These are phyloP conservation scores for Verticillium dahliae DNA, from an alignment of 2,329 filamentous ascomycete genomes.

Conservation along the genomic window DNA sequence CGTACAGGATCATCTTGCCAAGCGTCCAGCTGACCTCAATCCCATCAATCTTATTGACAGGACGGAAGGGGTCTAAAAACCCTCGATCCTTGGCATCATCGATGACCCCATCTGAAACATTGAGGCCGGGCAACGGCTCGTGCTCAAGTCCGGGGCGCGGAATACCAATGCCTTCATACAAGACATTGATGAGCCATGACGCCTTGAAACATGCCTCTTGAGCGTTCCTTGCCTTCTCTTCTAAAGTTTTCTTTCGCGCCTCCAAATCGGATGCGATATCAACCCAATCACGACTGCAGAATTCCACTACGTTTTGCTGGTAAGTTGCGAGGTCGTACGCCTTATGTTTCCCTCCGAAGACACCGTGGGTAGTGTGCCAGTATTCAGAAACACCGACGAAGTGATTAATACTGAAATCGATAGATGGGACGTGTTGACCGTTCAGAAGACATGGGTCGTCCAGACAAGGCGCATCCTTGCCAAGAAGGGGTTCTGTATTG, in stretches of 20 bases:
- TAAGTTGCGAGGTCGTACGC: conserved; percentile 89
- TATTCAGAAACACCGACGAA: conserved; percentile 98
- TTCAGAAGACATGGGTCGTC: conserved; percentile 85
- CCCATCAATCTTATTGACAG: conserved; percentile 84
- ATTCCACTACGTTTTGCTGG: conserved; percentile 75
- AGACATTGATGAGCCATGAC: conserved; percentile 92
- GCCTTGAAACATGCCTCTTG: conserved; percentile 95
- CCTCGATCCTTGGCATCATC: conserved; percentile 66
- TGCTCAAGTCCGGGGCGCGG: conserved; percentile 77
- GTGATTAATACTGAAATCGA: conserved; percentile 96
- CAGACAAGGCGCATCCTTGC: conserved; percentile 79
- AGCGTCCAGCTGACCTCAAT: conserved; percentile 96
- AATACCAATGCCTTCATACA: conserved; percentile 93
- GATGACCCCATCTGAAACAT: conserved; percentile 65
- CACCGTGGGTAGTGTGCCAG: conserved; percentile 96
- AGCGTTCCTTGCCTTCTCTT: conserved; percentile 71
- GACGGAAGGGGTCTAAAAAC: conserved; percentile 80
- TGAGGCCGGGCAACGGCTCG: conserved; percentile 45
- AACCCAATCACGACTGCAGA: conserved; percentile 79
- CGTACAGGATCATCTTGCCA: conserved; percentile 93
- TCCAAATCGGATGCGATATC: conserved; percentile 63
- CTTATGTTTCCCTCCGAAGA: conserved; percentile 74
- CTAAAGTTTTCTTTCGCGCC: conserved; percentile 64
- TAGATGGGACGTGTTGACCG: conserved; percentile 85
- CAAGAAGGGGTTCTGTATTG: conserved; percentile 76